phyloP scores from a whole-genome alignment of 176 grass and related monocot species.

The Musa acuminata region DNA sequence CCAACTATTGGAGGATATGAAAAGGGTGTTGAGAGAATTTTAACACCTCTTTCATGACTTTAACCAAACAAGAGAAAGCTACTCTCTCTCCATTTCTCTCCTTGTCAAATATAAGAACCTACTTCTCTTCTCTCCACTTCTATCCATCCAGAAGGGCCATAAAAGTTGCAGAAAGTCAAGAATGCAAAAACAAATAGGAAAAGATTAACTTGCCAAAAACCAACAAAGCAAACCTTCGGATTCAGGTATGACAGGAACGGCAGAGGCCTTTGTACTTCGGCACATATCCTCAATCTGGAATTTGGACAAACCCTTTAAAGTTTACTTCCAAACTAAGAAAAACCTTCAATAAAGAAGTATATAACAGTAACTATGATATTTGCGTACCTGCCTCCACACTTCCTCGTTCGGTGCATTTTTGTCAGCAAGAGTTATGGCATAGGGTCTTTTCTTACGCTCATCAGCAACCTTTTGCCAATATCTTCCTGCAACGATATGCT shows the following conservation, averaged over 20 bases:
- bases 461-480: constrained; percentile 93
- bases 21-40: no score
- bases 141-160: neutral
- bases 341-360: neutral
- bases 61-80: no score
- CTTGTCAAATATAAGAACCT: no score
- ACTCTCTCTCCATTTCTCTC: no score
- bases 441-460: constrained; percentile 77
- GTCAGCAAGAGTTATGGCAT: constrained; percentile 87
- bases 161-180: neutral
- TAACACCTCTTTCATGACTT: no score
- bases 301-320: constrained; percentile 24
- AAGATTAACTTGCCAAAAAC: neutral
- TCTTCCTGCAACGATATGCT: constrained; percentile 45
- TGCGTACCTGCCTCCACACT: constrained; percentile 81
- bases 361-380: neutral
- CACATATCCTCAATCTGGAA: constrained; percentile 94
- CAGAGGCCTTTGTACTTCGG: constrained; percentile 51
- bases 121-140: neutral
- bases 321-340: constrained; percentile 3
- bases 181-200: neutral
- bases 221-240: constrained; percentile 60
- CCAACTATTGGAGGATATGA: no score
- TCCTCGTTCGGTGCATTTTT: constrained; percentile 99
- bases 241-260: constrained; percentile 79